Base-by-base conservation (phyloP, 495 filamentous ascomycete genomes). In the Penicillium cataractarum region DNA sequence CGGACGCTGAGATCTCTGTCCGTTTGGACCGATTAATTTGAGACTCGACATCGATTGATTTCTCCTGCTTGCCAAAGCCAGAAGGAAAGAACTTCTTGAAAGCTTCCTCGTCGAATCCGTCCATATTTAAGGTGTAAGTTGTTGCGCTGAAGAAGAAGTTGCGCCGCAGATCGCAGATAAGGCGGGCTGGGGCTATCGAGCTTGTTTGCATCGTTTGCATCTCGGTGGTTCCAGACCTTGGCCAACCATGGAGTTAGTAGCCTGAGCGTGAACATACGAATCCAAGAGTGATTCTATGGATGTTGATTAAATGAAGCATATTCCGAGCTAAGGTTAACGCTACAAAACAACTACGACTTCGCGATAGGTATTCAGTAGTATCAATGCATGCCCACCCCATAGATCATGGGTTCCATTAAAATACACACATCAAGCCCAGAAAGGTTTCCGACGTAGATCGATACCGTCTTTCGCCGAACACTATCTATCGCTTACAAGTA, bases 21-120 rank as follows among this genome's bases (percentile, higher is more conserved):
- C 95, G 84, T 75, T 89, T 91, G 61, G 89, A 88, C 62, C 84
- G 87, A 54, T 93, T 85, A 58, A 97, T 87, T 74, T 97, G 92
- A 48, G 87, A 84, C 44, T 87, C 84, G 40, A 96, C 82, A 75
- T 97, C 86, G 55, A 90, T 79, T 55, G 86, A 83, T 68, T 85
- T 88, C 32, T 84, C 78, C 70, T 90, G 89, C 75, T 94, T 96
- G 32, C 95, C 95, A 67, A 99, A 99, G 10, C 92, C 86, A 0
- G 86, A 81, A 1, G 93, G 94, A 49, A 97, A 76, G 74, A 91
- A 95, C 32, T 86, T 83, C 60, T 91, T 89, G 82, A 97, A 86
- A 29, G 87, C 88, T 57, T 97, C 91, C 74, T 95, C 88, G 58
- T 93, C 89, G 54, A 90, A 89, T 27, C 84, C 87, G 66, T 88